Evolutionary conservation across 2,329 filamentous ascomycete species (phyloP), one percentile per base, ranked within the genome.

Genomic region (Aspergillus sp.): DNA sequence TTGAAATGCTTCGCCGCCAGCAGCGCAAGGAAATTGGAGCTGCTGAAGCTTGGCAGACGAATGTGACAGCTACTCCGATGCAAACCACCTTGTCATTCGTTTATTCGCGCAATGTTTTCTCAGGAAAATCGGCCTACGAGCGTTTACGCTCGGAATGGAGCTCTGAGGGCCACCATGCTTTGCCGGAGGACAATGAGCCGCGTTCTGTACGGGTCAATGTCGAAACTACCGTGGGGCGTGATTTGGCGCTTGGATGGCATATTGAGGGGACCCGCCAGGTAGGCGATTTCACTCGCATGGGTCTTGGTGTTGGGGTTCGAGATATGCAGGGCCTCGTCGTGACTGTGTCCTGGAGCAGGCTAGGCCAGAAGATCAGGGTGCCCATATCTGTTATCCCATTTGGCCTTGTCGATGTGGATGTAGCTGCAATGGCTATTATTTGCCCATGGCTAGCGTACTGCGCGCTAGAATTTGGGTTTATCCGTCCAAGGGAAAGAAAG

Each of bases 371-470:
- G 9, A 72, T 80, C 56, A 73, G 69, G 43, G 36, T 80, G 13
- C 78, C 78, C 6, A 72, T 80, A 36, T 65, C 69, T 12, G 38
- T 80, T 36, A 76, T 76, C 57, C 70, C 77, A 5, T 32, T 75
- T 7, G 68, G 73, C 5, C 51, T 71, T n/a, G 67, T 74, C 17
- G 73, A 70, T 45, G 67, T 65, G 21, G 74, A 77, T 50, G 68
- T 75, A 43, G 73, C 74, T 10, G 61, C 70, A 3, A 59, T 78
- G 54, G 76, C 74, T 6, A 67, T 77, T 10, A 63, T 76, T 19
- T 65, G 77, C 23, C 78, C 78, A 0, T 79, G 74, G 73, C 63
- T 74, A 38, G 64, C 72, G 10, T 80, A 80, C 55, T 72, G 75
- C 30, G 72, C 74, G 2, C 48, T 78, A 45, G 78, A 80, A 63